These are phyloP conservation scores for Hordeum marinum DNA, from an alignment of 176 grass and related monocot genomes.

Conservation along the genomic window DNA sequence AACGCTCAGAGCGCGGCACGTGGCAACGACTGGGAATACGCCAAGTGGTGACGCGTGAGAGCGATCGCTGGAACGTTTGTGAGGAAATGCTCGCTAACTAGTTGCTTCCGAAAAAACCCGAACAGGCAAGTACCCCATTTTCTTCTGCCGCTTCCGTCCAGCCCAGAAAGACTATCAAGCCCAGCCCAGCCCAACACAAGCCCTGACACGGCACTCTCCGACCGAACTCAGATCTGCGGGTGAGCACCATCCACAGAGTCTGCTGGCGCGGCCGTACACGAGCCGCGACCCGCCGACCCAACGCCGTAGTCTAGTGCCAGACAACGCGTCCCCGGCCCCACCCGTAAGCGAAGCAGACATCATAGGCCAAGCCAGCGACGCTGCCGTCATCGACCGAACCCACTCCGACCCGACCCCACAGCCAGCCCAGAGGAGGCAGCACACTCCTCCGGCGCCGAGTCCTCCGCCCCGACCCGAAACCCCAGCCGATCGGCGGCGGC, in stretches of 20 bases:
- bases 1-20: no score
- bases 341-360: background rate
- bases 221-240: background rate
- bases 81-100: no score
- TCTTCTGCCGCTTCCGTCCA: no score
- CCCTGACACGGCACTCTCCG: no score
- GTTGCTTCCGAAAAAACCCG: no score
- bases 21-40: no score
- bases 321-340: slow-evolving; percentile 6
- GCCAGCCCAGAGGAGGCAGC: background rate
- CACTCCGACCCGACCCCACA: background rate
- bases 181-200: no score
- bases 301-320: background rate
- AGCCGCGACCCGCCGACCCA: background rate
- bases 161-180: no score
- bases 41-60: no score
- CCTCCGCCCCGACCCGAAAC: slow-evolving; percentile 6
- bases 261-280: background rate
- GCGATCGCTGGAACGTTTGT: no score
- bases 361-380: slow-evolving; percentile 13
- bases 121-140: no score
- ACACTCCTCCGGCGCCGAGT: background rate
- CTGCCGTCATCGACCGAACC: background rate
- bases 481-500: slow-evolving; percentile 33
- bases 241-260: background rate